phyloP scores from a whole-genome alignment of 73 alveolate species.

The Diophrys sp. region DNA sequence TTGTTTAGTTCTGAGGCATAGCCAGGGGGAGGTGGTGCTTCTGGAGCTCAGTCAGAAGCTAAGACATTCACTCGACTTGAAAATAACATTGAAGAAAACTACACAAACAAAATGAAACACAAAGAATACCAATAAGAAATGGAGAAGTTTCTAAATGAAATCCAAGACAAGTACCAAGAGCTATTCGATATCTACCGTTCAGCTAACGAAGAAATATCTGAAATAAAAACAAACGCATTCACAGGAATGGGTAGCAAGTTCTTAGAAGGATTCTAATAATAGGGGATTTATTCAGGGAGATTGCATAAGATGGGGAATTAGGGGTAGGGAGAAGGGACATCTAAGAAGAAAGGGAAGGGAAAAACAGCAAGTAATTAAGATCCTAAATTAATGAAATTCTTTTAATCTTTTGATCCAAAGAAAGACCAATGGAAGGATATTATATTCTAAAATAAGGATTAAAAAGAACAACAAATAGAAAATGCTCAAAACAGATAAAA shows the following conservation, averaged over 20 bases:
- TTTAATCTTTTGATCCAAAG: too few species aligned
- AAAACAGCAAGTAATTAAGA: too few species aligned
- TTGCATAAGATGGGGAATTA: not conserved
- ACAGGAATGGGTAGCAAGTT: constrained; percentile 5
- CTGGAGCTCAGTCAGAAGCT: too few species aligned
- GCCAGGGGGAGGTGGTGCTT: not conserved
- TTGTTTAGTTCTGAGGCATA: not conserved
- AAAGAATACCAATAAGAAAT: not conserved
- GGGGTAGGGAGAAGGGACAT: not conserved
- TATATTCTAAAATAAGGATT: too few species aligned
- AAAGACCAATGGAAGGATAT: too few species aligned
- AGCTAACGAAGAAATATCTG: constrained; percentile 1
- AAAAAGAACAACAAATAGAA: too few species aligned
- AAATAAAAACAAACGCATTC: not conserved
- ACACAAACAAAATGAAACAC: constrained; percentile 1
- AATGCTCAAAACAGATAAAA: too few species aligned
- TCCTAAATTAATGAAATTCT: too few species aligned
- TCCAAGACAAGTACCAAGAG: not conserved
- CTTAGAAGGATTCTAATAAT: not conserved
- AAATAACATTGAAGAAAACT: not conserved
- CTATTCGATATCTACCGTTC: not conserved
- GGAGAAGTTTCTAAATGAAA: not conserved
- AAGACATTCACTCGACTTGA: too few species aligned
- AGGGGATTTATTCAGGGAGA: not conserved
- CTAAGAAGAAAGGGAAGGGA: constrained; percentile 1